Evolutionary conservation across 768 basidiomycete species (phyloP).

Genomic region (Hygrocybe coccinea): DNA sequence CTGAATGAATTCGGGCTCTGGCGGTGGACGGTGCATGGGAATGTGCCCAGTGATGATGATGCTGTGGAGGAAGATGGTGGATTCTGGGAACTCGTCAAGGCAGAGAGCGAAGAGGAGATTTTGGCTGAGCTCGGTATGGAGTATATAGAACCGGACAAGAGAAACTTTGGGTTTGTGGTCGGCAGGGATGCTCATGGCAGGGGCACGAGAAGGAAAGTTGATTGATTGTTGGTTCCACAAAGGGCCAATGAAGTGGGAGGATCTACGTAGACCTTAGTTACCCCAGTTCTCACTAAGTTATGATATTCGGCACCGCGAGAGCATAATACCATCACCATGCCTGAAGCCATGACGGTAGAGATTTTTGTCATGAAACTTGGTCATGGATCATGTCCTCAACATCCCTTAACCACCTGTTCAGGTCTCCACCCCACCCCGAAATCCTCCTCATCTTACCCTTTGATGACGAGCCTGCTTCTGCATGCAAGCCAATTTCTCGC

Average conservation of each 20-base stretch:
- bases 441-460: conserved; percentile 42
- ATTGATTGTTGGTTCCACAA: too few species aligned
- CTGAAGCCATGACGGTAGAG: too few species aligned
- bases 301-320: too few species aligned
- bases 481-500: conserved; percentile 28
- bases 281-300: too few species aligned
- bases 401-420: conserved; percentile 37
- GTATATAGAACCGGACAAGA: conserved; percentile 36
- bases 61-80: too few species aligned
- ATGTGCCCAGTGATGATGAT: too few species aligned
- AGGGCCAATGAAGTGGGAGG: too few species aligned
- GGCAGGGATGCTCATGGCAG: neutral
- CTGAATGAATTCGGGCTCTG: conserved; percentile 60
- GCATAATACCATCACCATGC: too few species aligned
- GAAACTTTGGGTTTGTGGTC: conserved; percentile 31
- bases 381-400: conserved; percentile 29
- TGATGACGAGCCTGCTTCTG: conserved; percentile 23
- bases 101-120: conserved; percentile 42
- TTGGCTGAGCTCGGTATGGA: conserved; percentile 41
- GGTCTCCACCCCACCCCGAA: conserved; percentile 47
- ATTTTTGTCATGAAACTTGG: neutral
- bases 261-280: too few species aligned
- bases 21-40: too few species aligned
- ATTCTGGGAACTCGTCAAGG: too few species aligned
- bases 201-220: too few species aligned